Base-by-base conservation (phyloP, 2,329 filamentous ascomycete species). In the Ustulina deusta region DNA sequence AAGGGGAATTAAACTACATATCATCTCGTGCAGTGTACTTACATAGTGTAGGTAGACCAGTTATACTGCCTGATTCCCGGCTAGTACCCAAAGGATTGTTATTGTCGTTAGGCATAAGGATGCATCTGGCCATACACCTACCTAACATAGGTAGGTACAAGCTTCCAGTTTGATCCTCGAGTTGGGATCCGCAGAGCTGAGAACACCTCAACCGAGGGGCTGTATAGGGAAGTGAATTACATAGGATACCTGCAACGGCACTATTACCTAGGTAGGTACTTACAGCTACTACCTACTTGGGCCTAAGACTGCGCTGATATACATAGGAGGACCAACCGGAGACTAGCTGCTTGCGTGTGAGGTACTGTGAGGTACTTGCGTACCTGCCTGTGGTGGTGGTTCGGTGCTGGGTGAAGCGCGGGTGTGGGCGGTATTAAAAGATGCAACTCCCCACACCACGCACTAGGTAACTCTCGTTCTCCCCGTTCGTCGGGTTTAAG, bases 341-440 rank as follows among this genome's bases (percentile, higher is more conserved):
- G 42, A 22, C 42, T 44, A 25, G 44, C 11, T 15, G n/a, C 15
- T 17, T 46, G 46, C 49, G 22, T 44, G n/a, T n/a, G n/a, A n/a
- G n/a, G n/a, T n/a, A n/a, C n/a, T n/a, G n/a, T 6, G 17, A 44
- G 17, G 13, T 44, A 32, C 15, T 17, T 46, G 46, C 49, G 22
- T 44, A 59, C 52, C 17, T 49, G 34, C 51, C 46, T 58, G 36
- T 25, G 42, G 6, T 44, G 25, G 44, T 44, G 44, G 55, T 36
- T 51, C 55, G 49, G 61, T 40, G 61, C 56, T 65, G 61, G 51
- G 59, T 49, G 61, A 49, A 48, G 56, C 49, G 29, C 61, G n/a
- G n/a, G n/a, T n/a, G 65, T 51, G 63, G 66, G 63, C 63, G 63
- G 63, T 69, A 69, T 69, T 69, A 69, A 69, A 69, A 40, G 55